These are phyloP conservation scores for Circinella umbellata DNA, from an alignment of 371 early-diverging fungal genomes.

Conservation along the genomic window DNA sequence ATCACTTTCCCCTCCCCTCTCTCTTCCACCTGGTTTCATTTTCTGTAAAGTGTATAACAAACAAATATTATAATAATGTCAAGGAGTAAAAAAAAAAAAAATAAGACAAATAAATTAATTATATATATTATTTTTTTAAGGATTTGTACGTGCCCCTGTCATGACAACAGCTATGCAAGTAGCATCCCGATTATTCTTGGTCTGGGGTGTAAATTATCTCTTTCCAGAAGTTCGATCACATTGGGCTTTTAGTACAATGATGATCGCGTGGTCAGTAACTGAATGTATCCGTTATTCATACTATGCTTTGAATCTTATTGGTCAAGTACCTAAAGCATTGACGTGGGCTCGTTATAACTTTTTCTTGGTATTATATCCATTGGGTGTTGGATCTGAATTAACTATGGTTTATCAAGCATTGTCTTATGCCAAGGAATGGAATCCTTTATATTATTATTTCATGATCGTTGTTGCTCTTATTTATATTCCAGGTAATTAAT, in stretches of 20 bases:
- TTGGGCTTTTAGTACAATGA: slow-evolving; percentile 80
- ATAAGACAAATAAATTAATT: too few relatives aligned
- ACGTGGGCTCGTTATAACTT: slow-evolving; percentile 69
- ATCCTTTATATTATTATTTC: slow-evolving; percentile 57
- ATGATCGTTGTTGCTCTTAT: slow-evolving; percentile 58
- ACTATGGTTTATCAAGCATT: slow-evolving; percentile 76
- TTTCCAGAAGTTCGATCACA: slow-evolving; percentile 71
- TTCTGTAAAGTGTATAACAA: too few relatives aligned
- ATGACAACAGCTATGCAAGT: slow-evolving; percentile 86
- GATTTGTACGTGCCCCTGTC: slow-evolving; percentile 83
- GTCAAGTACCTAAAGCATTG: slow-evolving; percentile 56
- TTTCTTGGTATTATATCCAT: slow-evolving; percentile 82
- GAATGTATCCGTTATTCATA: slow-evolving; percentile 89
- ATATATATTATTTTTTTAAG: slow-evolving; percentile 23
- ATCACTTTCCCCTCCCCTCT: too few relatives aligned
- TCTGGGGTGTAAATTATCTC: slow-evolving; percentile 78
- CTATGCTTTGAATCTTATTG: slow-evolving; percentile 75
- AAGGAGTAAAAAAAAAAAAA: background rate
- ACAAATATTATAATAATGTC: background rate
- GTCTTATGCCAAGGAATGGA: slow-evolving; percentile 63
- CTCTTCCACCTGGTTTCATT: too few relatives aligned
- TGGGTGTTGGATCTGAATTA: slow-evolving; percentile 88
- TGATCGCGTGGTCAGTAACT: slow-evolving; percentile 92
- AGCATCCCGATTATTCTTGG: slow-evolving; percentile 82
- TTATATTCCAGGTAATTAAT: slow-evolving; percentile 72